phyloP scores from a whole-genome alignment of 2,329 filamentous ascomycete genomes.

The Monilinia vaccinii-corymbosi region DNA sequence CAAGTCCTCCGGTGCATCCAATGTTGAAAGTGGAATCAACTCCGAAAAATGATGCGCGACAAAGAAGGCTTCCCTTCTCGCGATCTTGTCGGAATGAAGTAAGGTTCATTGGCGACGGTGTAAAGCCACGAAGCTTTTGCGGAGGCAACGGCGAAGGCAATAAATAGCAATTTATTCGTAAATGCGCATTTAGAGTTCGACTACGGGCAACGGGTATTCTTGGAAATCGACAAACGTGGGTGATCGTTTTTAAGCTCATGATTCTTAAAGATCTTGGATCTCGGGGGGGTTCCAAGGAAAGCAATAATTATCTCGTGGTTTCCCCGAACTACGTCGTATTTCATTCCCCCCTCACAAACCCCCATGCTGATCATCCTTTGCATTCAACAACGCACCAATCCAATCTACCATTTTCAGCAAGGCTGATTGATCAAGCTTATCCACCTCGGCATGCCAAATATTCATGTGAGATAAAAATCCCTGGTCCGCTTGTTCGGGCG shows the following conservation, averaged over 20 bases:
- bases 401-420: not conserved
- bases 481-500: not conserved
- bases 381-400: not conserved
- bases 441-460: not conserved
- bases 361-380: not conserved
- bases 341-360: not conserved
- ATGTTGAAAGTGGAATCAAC: not conserved
- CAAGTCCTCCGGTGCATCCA: not conserved
- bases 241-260: not conserved
- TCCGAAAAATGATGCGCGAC: not conserved
- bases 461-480: not conserved
- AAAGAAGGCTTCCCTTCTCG: not conserved
- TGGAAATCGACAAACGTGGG: not conserved
- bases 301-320: not conserved
- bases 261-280: not conserved
- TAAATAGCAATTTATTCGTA: not conserved
- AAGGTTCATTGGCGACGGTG: not conserved
- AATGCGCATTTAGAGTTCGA: not conserved
- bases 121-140: not conserved
- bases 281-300: not conserved
- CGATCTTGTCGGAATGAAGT: not conserved
- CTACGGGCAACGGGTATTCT: not conserved
- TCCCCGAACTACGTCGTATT: not conserved
- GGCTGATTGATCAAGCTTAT: not conserved
- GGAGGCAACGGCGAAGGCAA: not conserved